A percentile compares a stretch with the other conserved stretches of the same genome.
These are phyloP conservation scores for Fusarium sp. DNA, from an alignment of 2,329 filamentous ascomycete genomes.

Conservation along the genomic window DNA sequence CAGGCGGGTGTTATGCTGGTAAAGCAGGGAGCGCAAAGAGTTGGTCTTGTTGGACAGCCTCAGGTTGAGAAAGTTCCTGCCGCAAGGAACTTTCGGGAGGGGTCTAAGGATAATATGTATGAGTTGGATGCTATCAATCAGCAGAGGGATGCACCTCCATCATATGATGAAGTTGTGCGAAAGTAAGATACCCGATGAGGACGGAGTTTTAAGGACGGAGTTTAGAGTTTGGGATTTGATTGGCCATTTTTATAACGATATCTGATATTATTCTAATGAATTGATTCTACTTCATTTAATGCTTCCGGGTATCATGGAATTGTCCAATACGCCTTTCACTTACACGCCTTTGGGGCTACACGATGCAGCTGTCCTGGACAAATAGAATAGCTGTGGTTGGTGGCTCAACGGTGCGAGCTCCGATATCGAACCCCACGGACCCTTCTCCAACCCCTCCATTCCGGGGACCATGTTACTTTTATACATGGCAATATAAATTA, in stretches of 20 bases:
- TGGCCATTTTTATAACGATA: background rate
- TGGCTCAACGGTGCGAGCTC: conserved; percentile 27
- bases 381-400: conserved; percentile 40
- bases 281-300: no score
- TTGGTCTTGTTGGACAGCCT: conserved; percentile 3
- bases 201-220: background rate
- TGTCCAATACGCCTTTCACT: conserved; percentile 3
- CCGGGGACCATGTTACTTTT: background rate
- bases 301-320: background rate
- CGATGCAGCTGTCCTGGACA: conserved; percentile 8
- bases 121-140: conserved; percentile 14
- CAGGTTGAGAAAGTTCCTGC: background rate
- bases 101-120: conserved; percentile 12
- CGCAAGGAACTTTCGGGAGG: background rate
- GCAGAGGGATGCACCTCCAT: conserved; percentile 33
- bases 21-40: conserved; percentile 13
- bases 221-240: background rate
- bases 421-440: conserved; percentile 43
- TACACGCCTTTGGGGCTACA: conserved; percentile 7
- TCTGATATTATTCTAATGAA: no score
- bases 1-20: conserved; percentile 22
- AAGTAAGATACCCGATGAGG: conserved; percentile 4
- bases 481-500: background rate
- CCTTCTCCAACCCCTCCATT: conserved; percentile 24
- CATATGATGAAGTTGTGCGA: conserved; percentile 39